Evolutionary conservation across 768 basidiomycete genomes (phyloP).

Genomic region (Calvatia gigantea): DNA sequence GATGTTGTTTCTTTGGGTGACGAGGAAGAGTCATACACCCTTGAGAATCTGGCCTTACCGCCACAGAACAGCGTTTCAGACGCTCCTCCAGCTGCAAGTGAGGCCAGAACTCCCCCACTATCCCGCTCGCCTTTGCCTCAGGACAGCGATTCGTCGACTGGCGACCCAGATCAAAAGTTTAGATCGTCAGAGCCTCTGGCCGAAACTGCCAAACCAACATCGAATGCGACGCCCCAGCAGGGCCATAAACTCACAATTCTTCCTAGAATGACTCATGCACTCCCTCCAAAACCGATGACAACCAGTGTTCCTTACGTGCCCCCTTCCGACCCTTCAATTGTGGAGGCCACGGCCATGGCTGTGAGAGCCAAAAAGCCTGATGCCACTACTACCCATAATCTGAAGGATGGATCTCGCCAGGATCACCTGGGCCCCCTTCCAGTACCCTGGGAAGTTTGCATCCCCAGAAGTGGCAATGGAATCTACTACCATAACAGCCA

Average conservation of each 20-base stretch:
- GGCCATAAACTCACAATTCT: constrained; percentile 20
- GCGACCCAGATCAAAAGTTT: background rate
- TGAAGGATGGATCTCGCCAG: constrained; percentile 23
- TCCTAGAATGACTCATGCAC: constrained; percentile 55
- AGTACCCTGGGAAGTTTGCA: constrained; percentile 57
- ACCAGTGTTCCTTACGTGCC: constrained; percentile 48
- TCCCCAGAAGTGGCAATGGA: constrained; percentile 42
- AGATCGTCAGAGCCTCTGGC: background rate
- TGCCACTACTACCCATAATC: constrained; percentile 18
- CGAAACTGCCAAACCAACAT: constrained; percentile 15
- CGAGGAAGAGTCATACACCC: constrained; percentile 57
- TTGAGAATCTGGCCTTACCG: constrained; percentile 8
- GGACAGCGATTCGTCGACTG: background rate
- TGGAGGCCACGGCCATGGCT: constrained; percentile 62
- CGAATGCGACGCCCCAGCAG: constrained; percentile 22
- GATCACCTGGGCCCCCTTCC: constrained; percentile 36
- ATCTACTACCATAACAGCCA: constrained; percentile 57
- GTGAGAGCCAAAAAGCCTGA: constrained; percentile 35
- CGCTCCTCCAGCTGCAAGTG: background rate
- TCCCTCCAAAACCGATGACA: constrained; percentile 63
- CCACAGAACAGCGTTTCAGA: constrained; percentile 6
- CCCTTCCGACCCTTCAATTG: constrained; percentile 55
- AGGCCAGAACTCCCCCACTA: background rate
- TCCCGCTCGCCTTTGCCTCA: background rate
- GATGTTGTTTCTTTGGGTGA: constrained; percentile 72